Conservation (phyloP, 2,329 filamentous ascomycete species). For the Fusarium gaditjirri region DNA sequence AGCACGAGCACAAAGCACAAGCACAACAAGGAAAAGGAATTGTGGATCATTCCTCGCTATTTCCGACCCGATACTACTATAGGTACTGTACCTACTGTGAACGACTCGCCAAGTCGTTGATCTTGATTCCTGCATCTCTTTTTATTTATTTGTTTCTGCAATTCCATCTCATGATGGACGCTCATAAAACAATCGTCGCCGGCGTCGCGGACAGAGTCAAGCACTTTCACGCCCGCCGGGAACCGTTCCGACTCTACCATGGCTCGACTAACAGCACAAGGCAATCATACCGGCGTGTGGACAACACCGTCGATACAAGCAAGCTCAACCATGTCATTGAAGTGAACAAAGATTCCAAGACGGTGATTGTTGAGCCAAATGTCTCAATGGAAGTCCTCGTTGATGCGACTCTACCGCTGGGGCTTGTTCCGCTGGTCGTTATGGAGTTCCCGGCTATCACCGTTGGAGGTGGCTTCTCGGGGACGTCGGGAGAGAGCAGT, state of each 20-base stretch:
- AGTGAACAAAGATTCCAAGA: slow-evolving; percentile 64
- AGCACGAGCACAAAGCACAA: not conserved
- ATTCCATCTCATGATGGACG: slow-evolving; percentile 49
- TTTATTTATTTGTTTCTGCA: not conserved
- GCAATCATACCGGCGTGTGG: slow-evolving; percentile 58
- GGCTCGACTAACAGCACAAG: slow-evolving; percentile 83
- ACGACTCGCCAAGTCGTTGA: slow-evolving; percentile 22
- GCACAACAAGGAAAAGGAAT: slow-evolving; percentile 11
- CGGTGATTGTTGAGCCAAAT: slow-evolving; percentile 75
- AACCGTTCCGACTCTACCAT: slow-evolving; percentile 79
- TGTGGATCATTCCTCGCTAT: slow-evolving; percentile 31
- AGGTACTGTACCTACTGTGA: not conserved
- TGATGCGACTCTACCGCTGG: slow-evolving; percentile 63
- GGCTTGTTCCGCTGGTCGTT: slow-evolving; percentile 71
- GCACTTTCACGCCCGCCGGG: slow-evolving; percentile 55
- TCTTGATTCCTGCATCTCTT: not conserved
- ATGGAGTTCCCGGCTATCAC: slow-evolving; percentile 81
- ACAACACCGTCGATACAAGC: slow-evolving; percentile 75
- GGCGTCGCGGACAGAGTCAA: slow-evolving; percentile 56
- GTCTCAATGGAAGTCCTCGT: slow-evolving; percentile 75
- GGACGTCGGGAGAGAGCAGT: slow-evolving; percentile 74
- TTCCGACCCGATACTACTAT: slow-evolving; percentile 22
- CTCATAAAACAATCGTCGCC: slow-evolving; percentile 57
- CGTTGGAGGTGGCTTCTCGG: slow-evolving; percentile 72
- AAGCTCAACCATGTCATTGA: slow-evolving; percentile 69